phyloP scores from a whole-genome alignment of 768 basidiomycete genomes.

The Cubamyces sp. region DNA sequence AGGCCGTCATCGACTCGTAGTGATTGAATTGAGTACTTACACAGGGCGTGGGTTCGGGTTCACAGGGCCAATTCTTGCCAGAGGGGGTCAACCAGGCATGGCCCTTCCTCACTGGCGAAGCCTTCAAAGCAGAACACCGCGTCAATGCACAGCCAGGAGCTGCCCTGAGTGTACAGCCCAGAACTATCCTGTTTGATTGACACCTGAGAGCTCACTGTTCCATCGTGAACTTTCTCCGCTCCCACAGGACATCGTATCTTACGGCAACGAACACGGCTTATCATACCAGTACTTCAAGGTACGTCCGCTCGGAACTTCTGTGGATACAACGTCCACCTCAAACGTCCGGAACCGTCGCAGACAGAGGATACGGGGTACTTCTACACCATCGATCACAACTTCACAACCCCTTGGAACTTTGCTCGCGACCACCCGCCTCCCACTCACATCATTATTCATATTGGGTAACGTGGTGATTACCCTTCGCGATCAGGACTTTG shows the following conservation, averaged over 20 bases:
- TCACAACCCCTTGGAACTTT: constrained; percentile 63
- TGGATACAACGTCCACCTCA: not conserved
- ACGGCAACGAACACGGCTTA: constrained; percentile 56
- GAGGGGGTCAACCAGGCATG: constrained; percentile 60
- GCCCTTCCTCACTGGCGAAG: constrained; percentile 55
- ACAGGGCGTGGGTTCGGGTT: constrained; percentile 8
- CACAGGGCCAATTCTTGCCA: constrained; percentile 57
- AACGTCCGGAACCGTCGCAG: constrained; percentile 31
- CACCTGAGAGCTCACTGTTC: too few relatives aligned
- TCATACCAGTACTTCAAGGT: constrained; percentile 56
- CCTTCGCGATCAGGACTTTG: too few relatives aligned
- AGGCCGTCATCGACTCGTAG: not conserved
- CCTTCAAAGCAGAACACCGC: constrained; percentile 55
- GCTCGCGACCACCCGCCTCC: constrained; percentile 47
- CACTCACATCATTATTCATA: constrained; percentile 60
- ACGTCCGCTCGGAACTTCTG: constrained; percentile 12
- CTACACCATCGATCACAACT: constrained; percentile 60
- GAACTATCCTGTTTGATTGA: not conserved
- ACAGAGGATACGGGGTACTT: constrained; percentile 62
- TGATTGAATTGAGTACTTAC: not conserved
- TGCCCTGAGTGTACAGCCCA: constrained; percentile 44
- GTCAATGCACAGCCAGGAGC: constrained; percentile 60
- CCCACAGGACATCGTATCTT: constrained; percentile 52
- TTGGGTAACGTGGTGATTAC: constrained; percentile 42
- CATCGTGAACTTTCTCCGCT: not conserved